A percentile compares a stretch with the other conserved stretches of the same genome.
phyloP scores from a whole-genome alignment of 306 rosid species.

The Clitoria ternatea region DNA sequence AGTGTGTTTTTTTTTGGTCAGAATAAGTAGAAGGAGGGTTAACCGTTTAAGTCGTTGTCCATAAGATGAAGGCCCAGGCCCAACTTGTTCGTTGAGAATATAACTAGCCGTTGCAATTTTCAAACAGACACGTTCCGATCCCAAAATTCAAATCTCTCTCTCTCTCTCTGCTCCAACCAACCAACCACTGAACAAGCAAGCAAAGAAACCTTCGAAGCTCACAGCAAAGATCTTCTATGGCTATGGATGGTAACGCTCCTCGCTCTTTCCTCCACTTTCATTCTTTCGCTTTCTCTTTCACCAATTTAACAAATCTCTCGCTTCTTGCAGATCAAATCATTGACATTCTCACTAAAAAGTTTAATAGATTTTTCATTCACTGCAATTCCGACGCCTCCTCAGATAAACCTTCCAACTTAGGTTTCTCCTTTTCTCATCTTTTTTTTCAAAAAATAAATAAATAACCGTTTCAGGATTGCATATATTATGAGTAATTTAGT shows the following conservation, averaged over 20 bases:
- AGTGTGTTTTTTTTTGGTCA: too few relatives aligned
- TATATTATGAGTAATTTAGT: too few relatives aligned
- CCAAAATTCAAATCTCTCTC: slow-evolving; percentile 42
- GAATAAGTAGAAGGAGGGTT: too few relatives aligned
- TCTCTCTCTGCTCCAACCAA: neutral
- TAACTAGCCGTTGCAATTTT: slow-evolving; percentile 63
- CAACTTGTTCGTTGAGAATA: neutral
- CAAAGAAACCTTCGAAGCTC: too few relatives aligned
- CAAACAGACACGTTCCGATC: too few relatives aligned
- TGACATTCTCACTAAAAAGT: slow-evolving; percentile 28
- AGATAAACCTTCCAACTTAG: too few relatives aligned
- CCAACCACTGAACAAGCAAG: too few relatives aligned
- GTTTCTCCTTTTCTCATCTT: too few relatives aligned
- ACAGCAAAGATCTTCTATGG: too few relatives aligned
- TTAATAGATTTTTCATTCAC: slow-evolving; percentile 18
- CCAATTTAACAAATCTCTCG: neutral
- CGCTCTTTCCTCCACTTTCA: neutral
- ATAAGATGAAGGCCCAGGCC: neutral
- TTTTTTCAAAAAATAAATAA: too few relatives aligned
- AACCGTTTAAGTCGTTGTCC: too few relatives aligned
- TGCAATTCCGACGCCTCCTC: slow-evolving; percentile 29
- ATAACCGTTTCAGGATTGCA: too few relatives aligned
- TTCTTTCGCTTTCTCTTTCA: neutral
- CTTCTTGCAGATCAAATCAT: slow-evolving; percentile 40
- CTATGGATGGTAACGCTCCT: slow-evolving; percentile 72